Evolutionary conservation across 2,329 filamentous ascomycete species (phyloP).

Genomic region (Colletotrichum tofieldiae): DNA sequence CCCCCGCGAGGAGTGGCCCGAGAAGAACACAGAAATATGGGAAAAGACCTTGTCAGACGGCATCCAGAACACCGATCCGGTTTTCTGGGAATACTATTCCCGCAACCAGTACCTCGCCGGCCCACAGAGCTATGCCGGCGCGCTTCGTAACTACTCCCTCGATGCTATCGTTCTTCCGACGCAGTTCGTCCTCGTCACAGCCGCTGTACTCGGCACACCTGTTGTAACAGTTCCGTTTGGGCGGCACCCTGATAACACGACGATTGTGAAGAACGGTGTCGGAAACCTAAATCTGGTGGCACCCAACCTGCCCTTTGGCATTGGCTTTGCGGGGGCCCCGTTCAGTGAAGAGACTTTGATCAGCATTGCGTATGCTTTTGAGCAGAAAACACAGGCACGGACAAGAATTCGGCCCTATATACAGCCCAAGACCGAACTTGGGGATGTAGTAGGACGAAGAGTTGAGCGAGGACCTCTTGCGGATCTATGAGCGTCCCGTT

Average conservation of each 20-base stretch:
- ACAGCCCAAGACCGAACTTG: conserved; percentile 51
- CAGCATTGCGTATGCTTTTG: conserved; percentile 78
- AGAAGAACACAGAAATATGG: conserved; percentile 70
- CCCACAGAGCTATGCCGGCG: not conserved
- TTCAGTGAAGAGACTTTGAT: conserved; percentile 76
- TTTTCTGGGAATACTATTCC: not conserved
- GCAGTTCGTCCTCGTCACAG: not conserved
- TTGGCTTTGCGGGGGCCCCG: conserved; percentile 73
- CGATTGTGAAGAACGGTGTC: conserved; percentile 60
- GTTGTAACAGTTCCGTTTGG: not conserved
- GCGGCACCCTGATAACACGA: conserved; percentile 64
- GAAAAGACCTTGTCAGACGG: not conserved
- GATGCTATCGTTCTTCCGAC: not conserved
- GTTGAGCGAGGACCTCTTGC: no score
- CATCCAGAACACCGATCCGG: not conserved
- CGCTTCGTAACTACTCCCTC: not conserved
- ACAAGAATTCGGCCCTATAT: conserved; percentile 49
- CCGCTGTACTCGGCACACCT: not conserved
- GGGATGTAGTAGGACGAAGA: conserved; percentile 43
- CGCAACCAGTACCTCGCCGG: not conserved
- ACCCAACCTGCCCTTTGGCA: conserved; percentile 73
- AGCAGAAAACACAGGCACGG: conserved; percentile 67
- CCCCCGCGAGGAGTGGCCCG: conserved; percentile 69
- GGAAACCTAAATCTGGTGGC: conserved; percentile 67
- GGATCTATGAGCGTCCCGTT: no score